Evolutionary conservation across 306 rosid genomes (phyloP).

Genomic region (Vigna hirtella): DNA sequence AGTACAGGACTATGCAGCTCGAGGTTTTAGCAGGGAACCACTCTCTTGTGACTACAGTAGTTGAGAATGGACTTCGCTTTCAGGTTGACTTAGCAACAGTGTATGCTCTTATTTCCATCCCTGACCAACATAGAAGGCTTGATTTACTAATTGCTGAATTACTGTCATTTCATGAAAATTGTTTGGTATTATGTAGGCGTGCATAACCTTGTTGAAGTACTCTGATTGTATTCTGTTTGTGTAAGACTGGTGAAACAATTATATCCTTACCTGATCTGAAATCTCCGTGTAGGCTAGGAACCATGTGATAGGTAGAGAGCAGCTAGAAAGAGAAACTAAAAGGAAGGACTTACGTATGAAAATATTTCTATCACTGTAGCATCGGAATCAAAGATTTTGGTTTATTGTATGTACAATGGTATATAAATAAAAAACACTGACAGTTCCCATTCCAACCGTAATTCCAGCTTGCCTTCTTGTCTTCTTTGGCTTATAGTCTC

Average conservation of each 20-base stretch:
- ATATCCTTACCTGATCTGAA: slow-evolving; percentile 18
- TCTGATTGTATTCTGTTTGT: slow-evolving; percentile 27
- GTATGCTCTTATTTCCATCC: slow-evolving; percentile 62
- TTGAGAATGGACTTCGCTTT: slow-evolving; percentile 88
- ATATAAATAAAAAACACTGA: not conserved
- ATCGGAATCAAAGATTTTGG: not conserved
- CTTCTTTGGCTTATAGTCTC: not conserved
- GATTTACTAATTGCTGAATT: slow-evolving; percentile 30
- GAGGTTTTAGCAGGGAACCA: slow-evolving; percentile 95
- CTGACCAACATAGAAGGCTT: slow-evolving; percentile 40
- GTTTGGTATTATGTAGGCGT: not conserved
- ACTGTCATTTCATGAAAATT: slow-evolving; percentile 29
- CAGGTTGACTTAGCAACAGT: slow-evolving; percentile 92
- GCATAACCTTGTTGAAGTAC: not conserved
- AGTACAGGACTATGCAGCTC: slow-evolving; percentile 96
- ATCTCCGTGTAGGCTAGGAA: slow-evolving; percentile 22
- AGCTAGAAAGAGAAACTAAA: not conserved
- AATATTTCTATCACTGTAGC: not conserved
- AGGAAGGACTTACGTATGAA: not conserved
- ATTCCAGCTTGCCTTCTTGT: not conserved
- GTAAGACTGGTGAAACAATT: slow-evolving; percentile 3
- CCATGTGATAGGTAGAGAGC: not conserved
- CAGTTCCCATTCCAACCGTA: not conserved
- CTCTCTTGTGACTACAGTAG: slow-evolving; percentile 87
- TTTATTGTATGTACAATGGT: not conserved